Conservation (phyloP, 192 early-diverging fungal species). For the Spinellus fusiger region DNA sequence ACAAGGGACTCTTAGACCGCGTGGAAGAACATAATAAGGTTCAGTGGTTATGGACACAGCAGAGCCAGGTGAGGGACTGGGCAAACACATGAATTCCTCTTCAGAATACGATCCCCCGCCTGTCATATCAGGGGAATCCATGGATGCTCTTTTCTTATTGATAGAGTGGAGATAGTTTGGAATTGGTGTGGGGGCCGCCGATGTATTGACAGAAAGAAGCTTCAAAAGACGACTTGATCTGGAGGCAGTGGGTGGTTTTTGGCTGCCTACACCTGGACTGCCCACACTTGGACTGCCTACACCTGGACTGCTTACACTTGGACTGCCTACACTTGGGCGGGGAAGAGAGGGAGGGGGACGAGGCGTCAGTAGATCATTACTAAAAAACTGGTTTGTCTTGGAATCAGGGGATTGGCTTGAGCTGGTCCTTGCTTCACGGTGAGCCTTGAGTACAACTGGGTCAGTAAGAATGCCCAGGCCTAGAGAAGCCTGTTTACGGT, state of each 20-base stretch:
- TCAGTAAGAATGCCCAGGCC: constrained; percentile 9
- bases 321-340: constrained; percentile 1
- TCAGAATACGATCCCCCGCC: neutral
- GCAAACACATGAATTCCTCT: neutral
- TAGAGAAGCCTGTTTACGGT: constrained; percentile 8
- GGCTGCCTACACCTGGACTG: neutral
- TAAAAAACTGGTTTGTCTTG: constrained; percentile 9
- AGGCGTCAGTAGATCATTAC: constrained; percentile 10
- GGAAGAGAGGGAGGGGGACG: constrained; percentile 16
- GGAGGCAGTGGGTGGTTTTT: neutral
- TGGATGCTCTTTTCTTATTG: constrained; percentile 4
- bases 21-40: neutral
- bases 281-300: neutral
- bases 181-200: constrained; percentile 10
- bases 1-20: neutral
- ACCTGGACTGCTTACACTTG: neutral
- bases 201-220: constrained; percentile 6
- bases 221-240: constrained; percentile 1
- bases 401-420: neutral
- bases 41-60: neutral
- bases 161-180: constrained; percentile 10
- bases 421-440: neutral
- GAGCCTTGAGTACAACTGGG: neutral
- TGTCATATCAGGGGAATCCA: neutral
- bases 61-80: neutral